Conservation (phyloP, 495 filamentous ascomycete species). For the Podospora sp. region DNA sequence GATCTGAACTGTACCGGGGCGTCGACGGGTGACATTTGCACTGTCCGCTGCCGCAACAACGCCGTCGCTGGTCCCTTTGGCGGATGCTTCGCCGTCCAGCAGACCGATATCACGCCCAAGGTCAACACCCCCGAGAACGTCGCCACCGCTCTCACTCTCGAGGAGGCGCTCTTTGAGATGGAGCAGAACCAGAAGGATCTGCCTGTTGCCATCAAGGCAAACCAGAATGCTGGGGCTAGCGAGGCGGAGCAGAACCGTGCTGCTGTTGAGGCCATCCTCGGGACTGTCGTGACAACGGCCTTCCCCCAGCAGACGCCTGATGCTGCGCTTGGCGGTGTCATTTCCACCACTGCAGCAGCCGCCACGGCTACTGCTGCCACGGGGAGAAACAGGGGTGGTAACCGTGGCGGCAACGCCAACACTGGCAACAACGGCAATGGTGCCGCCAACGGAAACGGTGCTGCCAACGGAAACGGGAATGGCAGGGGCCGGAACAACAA, state of each 20-base stretch:
- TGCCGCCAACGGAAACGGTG: neutral
- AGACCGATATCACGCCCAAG: conserved; percentile 38
- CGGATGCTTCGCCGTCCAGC: conserved; percentile 52
- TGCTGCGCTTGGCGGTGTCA: neutral
- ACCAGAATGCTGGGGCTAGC: conserved; percentile 37
- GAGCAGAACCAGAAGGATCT: conserved; percentile 40
- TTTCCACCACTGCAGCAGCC: neutral
- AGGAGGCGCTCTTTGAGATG: conserved; percentile 35
- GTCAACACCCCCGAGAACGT: conserved; percentile 42
- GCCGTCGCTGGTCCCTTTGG: conserved; percentile 61
- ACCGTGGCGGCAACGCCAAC: neutral
- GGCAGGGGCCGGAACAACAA: neutral
- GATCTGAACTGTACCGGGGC: conserved; percentile 45
- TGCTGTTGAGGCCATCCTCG: conserved; percentile 31
- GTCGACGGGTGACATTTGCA: conserved; percentile 56
- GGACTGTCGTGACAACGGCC: conserved; percentile 12
- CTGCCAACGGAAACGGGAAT: neutral
- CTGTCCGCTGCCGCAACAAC: conserved; percentile 57
- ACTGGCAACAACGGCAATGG: neutral
- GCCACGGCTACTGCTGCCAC: conserved; percentile 4
- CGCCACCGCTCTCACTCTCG: conserved; percentile 34
- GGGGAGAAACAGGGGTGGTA: neutral
- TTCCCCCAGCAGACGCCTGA: conserved; percentile 18
- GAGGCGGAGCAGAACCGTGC: conserved; percentile 37
- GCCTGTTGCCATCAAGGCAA: conserved; percentile 39